A percentile compares a stretch with the other conserved stretches of the same genome.
phyloP scores from a whole-genome alignment of 169 alveolate genomes.

The Sarcocystis neurona region DNA sequence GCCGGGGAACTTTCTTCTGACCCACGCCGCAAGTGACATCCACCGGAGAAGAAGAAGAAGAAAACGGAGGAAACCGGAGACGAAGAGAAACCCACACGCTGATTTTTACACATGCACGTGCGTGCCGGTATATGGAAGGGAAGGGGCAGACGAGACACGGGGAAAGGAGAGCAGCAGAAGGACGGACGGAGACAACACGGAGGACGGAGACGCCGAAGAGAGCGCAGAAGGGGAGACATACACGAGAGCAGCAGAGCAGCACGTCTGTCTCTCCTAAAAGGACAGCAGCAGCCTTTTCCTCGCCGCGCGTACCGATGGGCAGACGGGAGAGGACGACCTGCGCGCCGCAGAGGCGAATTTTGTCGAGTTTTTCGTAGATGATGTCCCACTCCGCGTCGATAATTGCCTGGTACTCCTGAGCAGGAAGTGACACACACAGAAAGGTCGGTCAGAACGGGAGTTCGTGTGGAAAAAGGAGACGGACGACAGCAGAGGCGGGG shows the following conservation, averaged over 20 bases:
- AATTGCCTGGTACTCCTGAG: slow-evolving; percentile 90
- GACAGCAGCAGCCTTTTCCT: too few species aligned
- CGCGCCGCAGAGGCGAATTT: slow-evolving; percentile 91
- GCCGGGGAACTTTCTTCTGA: too few species aligned
- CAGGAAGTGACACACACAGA: neutral
- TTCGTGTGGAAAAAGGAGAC: neutral
- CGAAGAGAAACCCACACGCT: too few species aligned
- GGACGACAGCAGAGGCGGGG: neutral
- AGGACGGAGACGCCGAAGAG: neutral
- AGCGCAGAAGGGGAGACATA: neutral
- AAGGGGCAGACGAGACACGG: too few species aligned
- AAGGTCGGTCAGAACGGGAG: neutral
- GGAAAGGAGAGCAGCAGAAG: too few species aligned
- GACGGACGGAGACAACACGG: too few species aligned
- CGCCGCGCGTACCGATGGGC: slow-evolving; percentile 89
- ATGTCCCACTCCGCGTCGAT: slow-evolving; percentile 99
- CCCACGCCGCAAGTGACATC: too few species aligned
- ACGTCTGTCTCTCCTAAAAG: neutral
- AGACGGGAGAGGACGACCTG: slow-evolving; percentile 92
- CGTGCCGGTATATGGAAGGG: too few species aligned
- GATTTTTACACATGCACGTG: too few species aligned
- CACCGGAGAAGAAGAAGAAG: too few species aligned
- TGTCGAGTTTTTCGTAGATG: slow-evolving; percentile 93
- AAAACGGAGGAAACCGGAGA: too few species aligned
- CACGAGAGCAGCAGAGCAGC: neutral